Evolutionary conservation across 164 flowering plant species (phyloP), one percentile per base, ranked within the genome.

Genomic region (Cinnamomum chago): DNA sequence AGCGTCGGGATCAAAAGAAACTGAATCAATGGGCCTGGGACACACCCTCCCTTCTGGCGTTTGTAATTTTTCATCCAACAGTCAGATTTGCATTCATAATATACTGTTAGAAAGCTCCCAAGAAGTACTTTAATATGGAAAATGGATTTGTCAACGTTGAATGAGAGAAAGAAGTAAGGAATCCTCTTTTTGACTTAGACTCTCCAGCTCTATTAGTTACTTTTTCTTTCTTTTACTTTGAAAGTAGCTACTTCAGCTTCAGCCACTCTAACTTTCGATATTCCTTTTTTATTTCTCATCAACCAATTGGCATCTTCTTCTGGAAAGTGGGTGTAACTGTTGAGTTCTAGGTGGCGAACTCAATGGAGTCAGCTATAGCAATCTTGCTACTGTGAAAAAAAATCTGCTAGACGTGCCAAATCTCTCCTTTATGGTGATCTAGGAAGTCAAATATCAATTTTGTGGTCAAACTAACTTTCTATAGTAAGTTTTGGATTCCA

Each of bases 291-390:
- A 40, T 40, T 40, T 40, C 2, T 40, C 47, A 40, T 40, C 47
- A 40, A 40, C 7, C 11, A 11, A 40, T 40, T 40, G 47, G 47
- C 47, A 40, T 40, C 47, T 40, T 40, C 47, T 40, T 58, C 18
- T 13, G 13, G n/a, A 15, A 20, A 20, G 62, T 58, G n/a, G 62
- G 18, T 15, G 18, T 15, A 58, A 67, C 70, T 67, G 70, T 14
- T 67, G 70, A 67, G 70, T 67, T 67, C 47, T 67, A 67, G 20
- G 70, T 28, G 70, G 70, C 22, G 70, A 40, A 67, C 51, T 67
- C 70, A 67, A 67, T 67, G 70, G 47, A 33, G 51, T 25, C 18
- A 67, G 50, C 14, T 67, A 67, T 30, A 67, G 47, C 22, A 35
- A 30, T 67, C n/a, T 35, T 30, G 47, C 70, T 33, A 67, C 47